Conservation (phyloP, 768 basidiomycete species). For the Pleurotus citrinopileatus region DNA sequence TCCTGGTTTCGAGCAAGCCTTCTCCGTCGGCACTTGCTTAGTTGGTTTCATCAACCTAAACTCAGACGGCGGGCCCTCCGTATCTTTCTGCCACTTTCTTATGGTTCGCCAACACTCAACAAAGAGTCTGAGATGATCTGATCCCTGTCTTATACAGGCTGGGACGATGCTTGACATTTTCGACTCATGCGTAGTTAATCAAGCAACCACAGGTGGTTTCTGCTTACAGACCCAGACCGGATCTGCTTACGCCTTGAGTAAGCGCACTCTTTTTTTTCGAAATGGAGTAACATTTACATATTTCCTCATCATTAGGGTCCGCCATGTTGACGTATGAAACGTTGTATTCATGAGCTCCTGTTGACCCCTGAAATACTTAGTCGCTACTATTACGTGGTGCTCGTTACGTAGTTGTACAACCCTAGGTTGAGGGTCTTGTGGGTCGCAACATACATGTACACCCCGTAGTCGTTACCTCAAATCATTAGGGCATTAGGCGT, state of each 20-base stretch:
- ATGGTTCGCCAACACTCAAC: constrained; percentile 1
- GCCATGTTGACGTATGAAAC: background rate
- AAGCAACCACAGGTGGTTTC: constrained; percentile 2
- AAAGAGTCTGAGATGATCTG: background rate
- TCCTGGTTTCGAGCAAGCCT: constrained; percentile 11
- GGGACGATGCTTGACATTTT: constrained; percentile 2
- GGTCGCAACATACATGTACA: too few species aligned
- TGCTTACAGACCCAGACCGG: background rate
- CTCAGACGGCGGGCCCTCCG: constrained; percentile 5
- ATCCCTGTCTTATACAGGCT: too few species aligned
- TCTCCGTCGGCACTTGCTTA: constrained; percentile 10
- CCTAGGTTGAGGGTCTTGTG: too few species aligned
- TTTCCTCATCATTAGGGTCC: background rate
- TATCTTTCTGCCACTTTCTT: constrained; percentile 10
- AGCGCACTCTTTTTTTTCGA: too few species aligned
- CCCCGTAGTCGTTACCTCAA: too few species aligned
- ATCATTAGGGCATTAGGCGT: too few species aligned
- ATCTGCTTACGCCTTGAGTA: background rate
- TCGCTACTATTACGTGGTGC: too few species aligned
- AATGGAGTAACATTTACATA: background rate
- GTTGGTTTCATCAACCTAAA: constrained; percentile 12
- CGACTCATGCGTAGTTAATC: background rate
- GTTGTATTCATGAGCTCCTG: background rate
- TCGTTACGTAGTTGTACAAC: too few species aligned
- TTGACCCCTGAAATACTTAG: too few species aligned